phyloP scores from a whole-genome alignment of 371 early-diverging fungal genomes.

The Mucor piriformis region DNA sequence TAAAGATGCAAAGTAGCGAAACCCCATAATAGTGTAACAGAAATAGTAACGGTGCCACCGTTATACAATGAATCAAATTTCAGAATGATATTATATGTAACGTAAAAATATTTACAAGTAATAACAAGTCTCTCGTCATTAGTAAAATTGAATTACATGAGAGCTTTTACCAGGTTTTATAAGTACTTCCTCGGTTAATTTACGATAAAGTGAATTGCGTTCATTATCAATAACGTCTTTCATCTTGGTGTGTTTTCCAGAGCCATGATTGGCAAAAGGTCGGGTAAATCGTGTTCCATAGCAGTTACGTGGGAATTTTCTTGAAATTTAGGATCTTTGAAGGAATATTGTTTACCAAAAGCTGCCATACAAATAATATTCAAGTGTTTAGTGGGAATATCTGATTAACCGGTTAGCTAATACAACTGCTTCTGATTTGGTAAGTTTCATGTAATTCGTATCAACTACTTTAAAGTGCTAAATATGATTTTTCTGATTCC shows the following conservation, averaged over 20 bases:
- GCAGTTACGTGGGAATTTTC: not conserved
- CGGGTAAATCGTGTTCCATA: slow-evolving; percentile 4
- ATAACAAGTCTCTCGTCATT: slow-evolving; percentile 9
- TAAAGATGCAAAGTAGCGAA: slow-evolving; percentile 13
- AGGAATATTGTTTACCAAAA: slow-evolving; percentile 4
- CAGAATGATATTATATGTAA: not conserved
- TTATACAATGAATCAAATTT: slow-evolving; percentile 21
- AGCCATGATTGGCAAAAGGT: slow-evolving; percentile 6
- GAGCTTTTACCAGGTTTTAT: not conserved
- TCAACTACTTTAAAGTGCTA: slow-evolving; percentile 10
- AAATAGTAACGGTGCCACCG: slow-evolving; percentile 20
- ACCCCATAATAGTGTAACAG: slow-evolving; percentile 8
- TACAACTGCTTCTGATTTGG: not conserved
- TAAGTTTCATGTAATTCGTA: not conserved
- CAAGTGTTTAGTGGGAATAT: not conserved
- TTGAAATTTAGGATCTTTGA: not conserved
- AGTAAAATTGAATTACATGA: not conserved
- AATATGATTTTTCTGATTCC: no score
- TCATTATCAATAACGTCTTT: not conserved
- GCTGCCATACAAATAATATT: slow-evolving; percentile 10
- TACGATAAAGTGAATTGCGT: slow-evolving; percentile 2
- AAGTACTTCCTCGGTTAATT: slow-evolving; percentile 4
- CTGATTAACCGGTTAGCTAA: slow-evolving; percentile 4
- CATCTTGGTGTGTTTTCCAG: not conserved
- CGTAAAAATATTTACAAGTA: not conserved